Base-by-base conservation (phyloP, 2,329 filamentous ascomycete genomes). In the Colletotrichum zoysiae region DNA sequence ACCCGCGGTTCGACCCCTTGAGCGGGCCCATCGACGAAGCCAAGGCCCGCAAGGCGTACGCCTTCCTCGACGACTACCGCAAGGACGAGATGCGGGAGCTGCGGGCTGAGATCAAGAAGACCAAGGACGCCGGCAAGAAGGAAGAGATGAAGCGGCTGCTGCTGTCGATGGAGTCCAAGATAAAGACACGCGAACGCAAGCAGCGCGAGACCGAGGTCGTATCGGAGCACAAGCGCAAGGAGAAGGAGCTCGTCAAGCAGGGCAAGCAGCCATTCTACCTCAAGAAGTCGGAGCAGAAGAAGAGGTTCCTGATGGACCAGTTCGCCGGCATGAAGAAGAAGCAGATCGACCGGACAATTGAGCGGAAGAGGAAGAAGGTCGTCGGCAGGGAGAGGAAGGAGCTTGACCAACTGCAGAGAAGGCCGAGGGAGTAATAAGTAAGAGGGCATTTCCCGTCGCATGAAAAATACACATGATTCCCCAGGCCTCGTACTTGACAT, bases 231-330 rank as follows among this genome's bases (percentile, higher is more conserved):
- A 89, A 92, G 78, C 89, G 89, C 83, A 87, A 91, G 80, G 96
- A 99, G 86, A 95, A 94, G 84, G 92, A 95, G 80, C 84, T 93
- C 73, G 91, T 98, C 63, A 90, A 90, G 77, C 89, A 97, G 84
- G 96, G 96, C 73, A 98, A 98, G 89, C 90, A 88, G 79, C 95
- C 96, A 0, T 99, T 95, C 84, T 98, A 94, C 82, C 85, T 98
- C 77, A 99, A 99, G 89, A 92, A 91, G 84, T 90, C 91, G 78
- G 95, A 98, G 83, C 89, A 96, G 86, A 97, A 96, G 91, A 94
- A 95, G 86, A 86, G 92, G 81, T 86, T 95, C 67, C 84, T 98
- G 74, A 86, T 93, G 78, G 91, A 96, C 77, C 90, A 92, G 79
- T 98, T 93, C 82, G 88, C 91, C 76, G 88, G 89, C 71, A 92